Base-by-base conservation (phyloP, 768 basidiomycete species). In the Atractiella rhizophila region DNA sequence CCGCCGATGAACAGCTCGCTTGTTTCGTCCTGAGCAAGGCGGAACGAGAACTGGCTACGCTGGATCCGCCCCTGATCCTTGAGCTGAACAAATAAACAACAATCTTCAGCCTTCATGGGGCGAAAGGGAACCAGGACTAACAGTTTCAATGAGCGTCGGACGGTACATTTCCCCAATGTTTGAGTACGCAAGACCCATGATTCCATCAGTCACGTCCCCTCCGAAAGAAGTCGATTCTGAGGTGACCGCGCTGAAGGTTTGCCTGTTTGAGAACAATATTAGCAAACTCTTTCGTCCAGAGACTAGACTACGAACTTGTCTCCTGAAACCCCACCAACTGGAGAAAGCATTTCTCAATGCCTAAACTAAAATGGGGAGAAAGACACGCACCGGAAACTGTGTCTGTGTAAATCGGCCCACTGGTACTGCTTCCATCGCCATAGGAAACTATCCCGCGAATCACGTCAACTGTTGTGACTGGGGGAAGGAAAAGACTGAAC, bases 361-460 rank as follows among this genome's bases (percentile, higher is more conserved):
- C 55, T 32, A 30, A 44, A 37, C 18, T 35, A 30, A 27, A 18
- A 19, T 26, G n/a, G 3, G 42, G 43, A 2, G 6, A 18, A 8
- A 43, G 27, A 2, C 44, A 47, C 8, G 44, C 42, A 11, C 46
- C 35, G 8, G 34, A 53, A n/a, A 71, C 68, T 0, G 54, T 62
- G 47, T 72, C 70, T 13, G 46, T 53, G 51, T 64, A 71, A n/a
- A 63, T 55, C 9, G 56, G 48, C 16, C 68, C 70, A 2, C 50
- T 39, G 3, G 66, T 66, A 4, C 59, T 54, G 1, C 63, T 63
- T 4, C 67, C 67, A 45, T 70, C 68, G 25, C 64, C 69, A 46
- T 65, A 70, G 12, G 54, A 43, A 40, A 70, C 60, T n/a, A n/a
- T n/a, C n/a, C n/a, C n/a, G n/a, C n/a, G n/a, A n/a, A n/a, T n/a